These are phyloP conservation scores for Linnemannia hyalina DNA, from an alignment of 192 early-diverging fungal genomes.

Conservation along the genomic window DNA sequence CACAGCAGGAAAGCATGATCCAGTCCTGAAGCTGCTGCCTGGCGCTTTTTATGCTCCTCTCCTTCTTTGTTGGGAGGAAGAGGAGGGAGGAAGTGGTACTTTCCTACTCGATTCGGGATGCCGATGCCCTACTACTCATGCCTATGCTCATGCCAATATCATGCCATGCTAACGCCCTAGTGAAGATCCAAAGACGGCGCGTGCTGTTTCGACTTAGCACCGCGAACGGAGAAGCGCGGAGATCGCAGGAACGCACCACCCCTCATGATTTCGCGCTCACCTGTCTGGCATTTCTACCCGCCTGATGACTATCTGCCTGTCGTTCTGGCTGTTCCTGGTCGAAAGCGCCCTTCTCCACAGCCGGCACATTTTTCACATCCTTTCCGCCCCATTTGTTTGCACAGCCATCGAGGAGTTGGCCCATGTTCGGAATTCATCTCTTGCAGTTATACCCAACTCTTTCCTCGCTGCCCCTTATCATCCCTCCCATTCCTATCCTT, in stretches of 20 bases:
- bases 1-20: background rate
- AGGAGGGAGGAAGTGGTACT: background rate
- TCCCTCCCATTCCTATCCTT: background rate
- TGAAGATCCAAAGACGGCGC: background rate
- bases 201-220: background rate
- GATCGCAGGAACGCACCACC: background rate
- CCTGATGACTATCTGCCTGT: background rate
- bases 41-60: background rate
- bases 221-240: background rate
- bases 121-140: background rate
- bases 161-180: background rate
- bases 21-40: background rate
- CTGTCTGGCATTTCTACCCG: background rate
- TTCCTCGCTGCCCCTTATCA: background rate
- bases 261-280: background rate
- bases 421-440: conserved; percentile 4
- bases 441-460: background rate
- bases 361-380: background rate
- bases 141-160: too few species aligned
- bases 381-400: background rate
- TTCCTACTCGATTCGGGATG: background rate
- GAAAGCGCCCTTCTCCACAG: background rate
- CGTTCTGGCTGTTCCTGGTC: background rate
- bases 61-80: background rate
- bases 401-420: conserved; percentile 5